These are phyloP conservation scores for Ceriops tagal DNA, from an alignment of 345 rosid genomes.

Conservation along the genomic window DNA sequence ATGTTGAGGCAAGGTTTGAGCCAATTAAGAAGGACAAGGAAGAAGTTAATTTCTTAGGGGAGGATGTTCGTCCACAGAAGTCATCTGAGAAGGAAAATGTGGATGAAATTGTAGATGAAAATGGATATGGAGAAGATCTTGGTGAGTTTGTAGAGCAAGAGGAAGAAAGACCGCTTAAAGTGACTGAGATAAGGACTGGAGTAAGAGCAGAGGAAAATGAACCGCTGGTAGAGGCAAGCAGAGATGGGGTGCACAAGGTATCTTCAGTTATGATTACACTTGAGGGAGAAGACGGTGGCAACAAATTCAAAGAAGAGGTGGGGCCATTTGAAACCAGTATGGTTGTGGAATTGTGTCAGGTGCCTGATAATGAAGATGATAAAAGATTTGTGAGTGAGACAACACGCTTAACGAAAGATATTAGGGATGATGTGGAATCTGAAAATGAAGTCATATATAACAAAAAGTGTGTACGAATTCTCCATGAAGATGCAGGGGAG, in stretches of 20 bases:
- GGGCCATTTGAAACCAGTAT: constrained; percentile 17
- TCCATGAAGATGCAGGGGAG: constrained; percentile 3
- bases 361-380: constrained; percentile 21
- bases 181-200: constrained; percentile 15
- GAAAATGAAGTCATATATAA: neutral
- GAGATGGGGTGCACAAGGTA: neutral
- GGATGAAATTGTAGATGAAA: neutral
- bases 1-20: constrained; percentile 25
- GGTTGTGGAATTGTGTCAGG: constrained; percentile 17
- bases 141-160: constrained; percentile 3
- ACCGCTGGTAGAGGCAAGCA: neutral
- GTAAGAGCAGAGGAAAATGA: constrained; percentile 6
- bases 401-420: constrained; percentile 39
- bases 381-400: constrained; percentile 39
- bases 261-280: constrained; percentile 5
- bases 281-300: constrained; percentile 15
- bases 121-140: constrained; percentile 2
- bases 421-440: constrained; percentile 36
- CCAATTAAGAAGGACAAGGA: constrained; percentile 7
- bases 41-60: constrained; percentile 1
- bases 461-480: neutral
- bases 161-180: constrained; percentile 8
- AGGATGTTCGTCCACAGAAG: neutral
- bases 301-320: constrained; percentile 2
- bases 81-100: neutral